Evolutionary conservation across 2,329 filamentous ascomycete genomes (phyloP).

Genomic region (Aspergillus floridensis): DNA sequence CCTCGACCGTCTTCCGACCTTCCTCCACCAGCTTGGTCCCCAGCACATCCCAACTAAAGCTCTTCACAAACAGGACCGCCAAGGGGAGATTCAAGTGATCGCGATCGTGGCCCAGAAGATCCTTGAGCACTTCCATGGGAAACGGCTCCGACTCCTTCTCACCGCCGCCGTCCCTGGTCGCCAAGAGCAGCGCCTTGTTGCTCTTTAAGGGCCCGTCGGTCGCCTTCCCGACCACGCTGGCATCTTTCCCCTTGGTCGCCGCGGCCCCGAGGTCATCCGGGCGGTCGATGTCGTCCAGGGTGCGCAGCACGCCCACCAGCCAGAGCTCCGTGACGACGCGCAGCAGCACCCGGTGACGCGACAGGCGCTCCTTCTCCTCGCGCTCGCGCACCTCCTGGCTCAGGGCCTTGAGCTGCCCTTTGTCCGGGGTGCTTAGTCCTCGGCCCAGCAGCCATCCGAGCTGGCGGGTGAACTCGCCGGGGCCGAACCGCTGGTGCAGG

Average conservation of each 20-base stretch:
- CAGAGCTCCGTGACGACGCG: constrained; percentile 93
- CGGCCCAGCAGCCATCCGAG: constrained; percentile 90
- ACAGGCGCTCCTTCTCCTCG: constrained; percentile 90
- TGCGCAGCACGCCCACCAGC: constrained; percentile 85
- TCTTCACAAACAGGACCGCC: constrained; percentile 92
- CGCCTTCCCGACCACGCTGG: constrained; percentile 42
- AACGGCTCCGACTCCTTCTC: constrained; percentile 80
- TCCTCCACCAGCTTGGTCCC: constrained; percentile 73
- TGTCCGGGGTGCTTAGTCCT: constrained; percentile 87
- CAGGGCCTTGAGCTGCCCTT: constrained; percentile 73
- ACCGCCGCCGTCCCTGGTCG: constrained; percentile 59
- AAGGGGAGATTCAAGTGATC: constrained; percentile 89
- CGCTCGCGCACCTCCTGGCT: constrained; percentile 81
- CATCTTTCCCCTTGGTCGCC: constrained; percentile 52
- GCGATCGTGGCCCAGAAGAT: constrained; percentile 87
- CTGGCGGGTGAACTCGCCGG: constrained; percentile 83
- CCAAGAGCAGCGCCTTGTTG: constrained; percentile 57
- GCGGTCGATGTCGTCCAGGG: constrained; percentile 67
- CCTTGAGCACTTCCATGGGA: constrained; percentile 95
- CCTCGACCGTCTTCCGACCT: constrained; percentile 78
- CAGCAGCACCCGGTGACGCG: constrained; percentile 79
- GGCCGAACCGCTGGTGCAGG: constrained; percentile 92
- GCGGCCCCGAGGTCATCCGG: constrained; percentile 57
- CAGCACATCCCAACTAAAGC: constrained; percentile 92
- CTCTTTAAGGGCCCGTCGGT: constrained; percentile 61